Conservation (phyloP, 345 rosid species). For the Dipteronia sinensis region DNA sequence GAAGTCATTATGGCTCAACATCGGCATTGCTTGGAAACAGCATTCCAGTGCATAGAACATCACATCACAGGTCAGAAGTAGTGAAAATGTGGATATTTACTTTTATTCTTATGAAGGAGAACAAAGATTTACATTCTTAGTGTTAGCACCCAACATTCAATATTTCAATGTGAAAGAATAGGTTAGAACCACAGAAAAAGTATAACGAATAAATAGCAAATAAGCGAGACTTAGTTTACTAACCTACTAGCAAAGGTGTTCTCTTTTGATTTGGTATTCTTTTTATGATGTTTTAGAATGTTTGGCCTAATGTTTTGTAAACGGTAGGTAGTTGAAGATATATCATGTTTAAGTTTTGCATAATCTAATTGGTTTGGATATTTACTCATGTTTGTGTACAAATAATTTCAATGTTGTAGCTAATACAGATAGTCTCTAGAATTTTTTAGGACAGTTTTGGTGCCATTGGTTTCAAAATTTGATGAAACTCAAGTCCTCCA, state of each 20-base stretch:
- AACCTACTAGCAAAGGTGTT: background rate
- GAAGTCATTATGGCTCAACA: slow-evolving; percentile 92
- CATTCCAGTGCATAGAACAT: slow-evolving; percentile 90
- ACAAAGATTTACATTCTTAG: no score
- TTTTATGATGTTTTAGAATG: no score
- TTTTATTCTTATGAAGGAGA: background rate
- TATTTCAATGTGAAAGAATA: no score
- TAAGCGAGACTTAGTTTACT: no score
- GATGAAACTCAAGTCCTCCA: no score
- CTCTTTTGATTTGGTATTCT: background rate
- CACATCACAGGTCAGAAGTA: slow-evolving; percentile 60
- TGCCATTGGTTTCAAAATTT: no score
- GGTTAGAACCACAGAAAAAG: no score
- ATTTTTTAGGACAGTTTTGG: background rate
- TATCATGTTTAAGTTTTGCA: background rate
- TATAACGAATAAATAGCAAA: no score
- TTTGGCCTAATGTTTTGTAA: no score
- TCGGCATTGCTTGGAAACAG: slow-evolving; percentile 97
- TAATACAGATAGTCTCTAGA: background rate
- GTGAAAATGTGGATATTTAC: background rate
- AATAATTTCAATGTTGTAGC: background rate
- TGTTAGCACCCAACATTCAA: no score
- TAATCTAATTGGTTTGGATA: background rate
- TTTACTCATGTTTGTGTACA: background rate
- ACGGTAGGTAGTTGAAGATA: background rate